Percentiles rank a stretch among this genome's conserved stretches.
phyloP scores from a whole-genome alignment of 805 yeast species.

The Saccharomycopsis babjevae region DNA sequence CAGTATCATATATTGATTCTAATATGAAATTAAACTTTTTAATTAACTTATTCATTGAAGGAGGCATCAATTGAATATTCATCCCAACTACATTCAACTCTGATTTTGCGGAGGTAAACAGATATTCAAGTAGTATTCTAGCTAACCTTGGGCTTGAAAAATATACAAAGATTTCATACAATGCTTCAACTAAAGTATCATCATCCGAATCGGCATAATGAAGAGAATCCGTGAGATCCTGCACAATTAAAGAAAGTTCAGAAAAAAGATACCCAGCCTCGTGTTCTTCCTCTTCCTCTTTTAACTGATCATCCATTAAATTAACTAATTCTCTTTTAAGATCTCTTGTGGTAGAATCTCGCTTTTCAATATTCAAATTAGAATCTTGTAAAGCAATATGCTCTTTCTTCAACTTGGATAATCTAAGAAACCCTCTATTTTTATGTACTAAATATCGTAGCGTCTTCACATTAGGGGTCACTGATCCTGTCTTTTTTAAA shows the following conservation, averaged over 20 bases:
- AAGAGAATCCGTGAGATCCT: constrained; percentile 54
- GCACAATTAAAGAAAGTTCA: constrained; percentile 31
- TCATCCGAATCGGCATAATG: constrained; percentile 58
- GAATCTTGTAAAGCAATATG: constrained; percentile 18
- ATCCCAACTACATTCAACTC: constrained; percentile 10
- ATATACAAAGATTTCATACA: constrained; percentile 41
- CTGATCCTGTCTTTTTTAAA: constrained; percentile 31
- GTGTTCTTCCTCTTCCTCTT: constrained; percentile 23
- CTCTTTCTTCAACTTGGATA: constrained; percentile 29
- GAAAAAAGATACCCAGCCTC: constrained; percentile 24
- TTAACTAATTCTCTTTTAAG: neutral
- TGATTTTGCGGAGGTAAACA: constrained; percentile 17
- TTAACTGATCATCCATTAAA: constrained; percentile 13
- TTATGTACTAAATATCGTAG: constrained; percentile 70
- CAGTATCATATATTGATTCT: constrained; percentile 7
- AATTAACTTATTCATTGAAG: constrained; percentile 19
- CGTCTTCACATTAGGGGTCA: constrained; percentile 61
- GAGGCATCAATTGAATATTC: constrained; percentile 22
- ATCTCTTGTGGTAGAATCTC: neutral
- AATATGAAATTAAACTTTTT: constrained; percentile 10
- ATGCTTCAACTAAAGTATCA: constrained; percentile 37
- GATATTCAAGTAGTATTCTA: constrained; percentile 50
- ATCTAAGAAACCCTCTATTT: constrained; percentile 68
- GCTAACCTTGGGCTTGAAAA: constrained; percentile 41
- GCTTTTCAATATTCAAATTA: neutral